Percentiles rank a stretch among this genome's conserved stretches.
These are phyloP conservation scores for Exophiala mesophila DNA, from an alignment of 2,329 filamentous ascomycete species.

Conservation along the genomic window DNA sequence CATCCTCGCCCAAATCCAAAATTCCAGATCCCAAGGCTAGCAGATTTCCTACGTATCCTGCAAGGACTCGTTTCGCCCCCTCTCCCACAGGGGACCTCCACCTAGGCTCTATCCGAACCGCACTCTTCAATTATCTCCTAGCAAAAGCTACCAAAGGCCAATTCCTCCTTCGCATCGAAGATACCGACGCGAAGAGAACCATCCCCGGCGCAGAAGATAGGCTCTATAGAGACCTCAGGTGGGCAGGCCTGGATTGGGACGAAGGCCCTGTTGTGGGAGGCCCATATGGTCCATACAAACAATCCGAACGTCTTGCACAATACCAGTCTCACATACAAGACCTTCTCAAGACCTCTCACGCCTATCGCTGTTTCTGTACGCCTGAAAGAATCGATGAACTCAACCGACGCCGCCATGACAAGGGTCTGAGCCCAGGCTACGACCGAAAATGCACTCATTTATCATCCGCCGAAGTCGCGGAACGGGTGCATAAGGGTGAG, in stretches of 20 bases:
- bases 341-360: constrained; percentile 65
- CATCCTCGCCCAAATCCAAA: neutral
- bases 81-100: constrained; percentile 94
- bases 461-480: constrained; percentile 61
- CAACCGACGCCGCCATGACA: constrained; percentile 57
- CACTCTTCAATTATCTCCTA: constrained; percentile 92
- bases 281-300: constrained; percentile 77
- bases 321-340: constrained; percentile 68
- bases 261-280: constrained; percentile 85
- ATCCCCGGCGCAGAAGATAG: constrained; percentile 72
- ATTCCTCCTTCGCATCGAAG: constrained; percentile 87
- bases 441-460: constrained; percentile 68
- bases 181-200: constrained; percentile 79
- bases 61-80: constrained; percentile 83
- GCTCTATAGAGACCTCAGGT: constrained; percentile 73
- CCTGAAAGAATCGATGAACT: constrained; percentile 64
- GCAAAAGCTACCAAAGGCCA: constrained; percentile 82
- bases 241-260: constrained; percentile 89
- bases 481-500: constrained; percentile 64
- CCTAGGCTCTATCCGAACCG: constrained; percentile 83
- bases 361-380: constrained; percentile 92
- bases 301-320: constrained; percentile 72
- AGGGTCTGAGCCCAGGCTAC: constrained; percentile 57
- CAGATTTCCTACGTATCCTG: constrained; percentile 52
- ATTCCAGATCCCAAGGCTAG: too few relatives aligned